These are phyloP conservation scores for Neonothopanus nambi DNA, from an alignment of 1,284 basidiomycete genomes.

Conservation along the genomic window DNA sequence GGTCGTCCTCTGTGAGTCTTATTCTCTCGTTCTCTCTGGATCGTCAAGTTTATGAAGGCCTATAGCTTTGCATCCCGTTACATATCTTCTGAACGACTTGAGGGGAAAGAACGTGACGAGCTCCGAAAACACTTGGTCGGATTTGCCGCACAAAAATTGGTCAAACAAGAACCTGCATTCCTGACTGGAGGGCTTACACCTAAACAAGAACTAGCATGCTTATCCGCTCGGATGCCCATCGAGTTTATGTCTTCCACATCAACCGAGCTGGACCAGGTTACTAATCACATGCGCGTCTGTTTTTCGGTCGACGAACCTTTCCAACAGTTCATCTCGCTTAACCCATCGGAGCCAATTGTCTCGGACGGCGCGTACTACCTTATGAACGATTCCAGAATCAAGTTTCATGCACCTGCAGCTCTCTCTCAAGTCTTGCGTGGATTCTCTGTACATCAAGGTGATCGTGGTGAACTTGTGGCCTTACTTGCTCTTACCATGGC, in stretches of 20 bases:
- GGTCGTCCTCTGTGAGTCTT: constrained; percentile 1
- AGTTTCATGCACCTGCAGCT: no score
- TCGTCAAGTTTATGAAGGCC: not conserved
- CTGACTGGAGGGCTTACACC: not conserved
- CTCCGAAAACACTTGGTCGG: not conserved
- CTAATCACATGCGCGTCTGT: not conserved
- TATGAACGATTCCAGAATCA: no score
- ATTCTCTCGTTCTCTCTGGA: not conserved
- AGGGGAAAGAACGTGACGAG: not conserved
- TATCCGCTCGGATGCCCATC: not conserved
- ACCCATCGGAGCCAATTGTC: no score
- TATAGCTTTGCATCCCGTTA: not conserved
- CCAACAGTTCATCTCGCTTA: not conserved
- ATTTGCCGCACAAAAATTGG: not conserved
- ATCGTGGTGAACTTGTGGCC: no score
- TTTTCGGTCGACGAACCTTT: not conserved
- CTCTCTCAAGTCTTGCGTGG: no score
- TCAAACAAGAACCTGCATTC: not conserved
- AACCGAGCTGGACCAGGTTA: not conserved
- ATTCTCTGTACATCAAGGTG: no score
- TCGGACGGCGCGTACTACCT: no score
- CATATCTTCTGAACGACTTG: not conserved
- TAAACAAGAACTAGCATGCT: constrained; percentile 1
- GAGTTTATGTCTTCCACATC: not conserved
- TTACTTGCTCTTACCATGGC: no score